phyloP scores from a whole-genome alignment of 1,284 basidiomycete species.

The Ceratobasidium sp. region DNA sequence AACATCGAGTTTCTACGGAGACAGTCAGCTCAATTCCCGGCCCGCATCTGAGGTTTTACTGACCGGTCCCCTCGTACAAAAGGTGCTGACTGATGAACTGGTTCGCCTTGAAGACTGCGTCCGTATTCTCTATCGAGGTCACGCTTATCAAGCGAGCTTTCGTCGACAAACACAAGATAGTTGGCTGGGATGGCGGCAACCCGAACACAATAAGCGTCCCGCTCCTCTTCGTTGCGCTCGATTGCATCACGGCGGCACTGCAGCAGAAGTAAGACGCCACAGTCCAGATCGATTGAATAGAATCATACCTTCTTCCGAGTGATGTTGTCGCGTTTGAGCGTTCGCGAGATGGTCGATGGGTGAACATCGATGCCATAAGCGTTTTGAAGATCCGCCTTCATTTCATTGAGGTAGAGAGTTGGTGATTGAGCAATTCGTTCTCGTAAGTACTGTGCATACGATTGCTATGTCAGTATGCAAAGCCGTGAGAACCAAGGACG shows the following conservation, averaged over 20 bases:
- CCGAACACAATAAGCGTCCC: background rate
- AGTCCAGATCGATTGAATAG: background rate
- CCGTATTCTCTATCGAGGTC: conserved; percentile 33
- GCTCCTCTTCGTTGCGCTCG: background rate
- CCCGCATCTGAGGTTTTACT: background rate
- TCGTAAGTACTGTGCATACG: background rate
- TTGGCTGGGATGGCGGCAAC: conserved; percentile 24
- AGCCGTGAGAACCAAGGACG: too few species aligned
- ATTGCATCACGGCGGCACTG: background rate
- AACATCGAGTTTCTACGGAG: conserved; percentile 40
- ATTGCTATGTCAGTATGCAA: background rate
- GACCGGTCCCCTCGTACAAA: conserved; percentile 42
- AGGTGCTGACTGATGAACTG: conserved; percentile 2
- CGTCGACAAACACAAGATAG: conserved; percentile 43
- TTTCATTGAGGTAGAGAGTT: background rate
- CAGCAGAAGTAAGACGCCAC: background rate
- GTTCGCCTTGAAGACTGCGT: conserved; percentile 34
- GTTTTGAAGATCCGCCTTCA: background rate
- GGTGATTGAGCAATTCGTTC: background rate
- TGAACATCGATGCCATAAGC: background rate
- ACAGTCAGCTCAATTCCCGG: background rate
- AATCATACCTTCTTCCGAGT: conserved; percentile 33
- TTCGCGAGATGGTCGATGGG: conserved; percentile 13
- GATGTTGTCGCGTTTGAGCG: conserved; percentile 3
- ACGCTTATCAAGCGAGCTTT: conserved; percentile 37